Evolutionary conservation across 306 rosid genomes (phyloP).

Genomic region (Biancaea sappan): DNA sequence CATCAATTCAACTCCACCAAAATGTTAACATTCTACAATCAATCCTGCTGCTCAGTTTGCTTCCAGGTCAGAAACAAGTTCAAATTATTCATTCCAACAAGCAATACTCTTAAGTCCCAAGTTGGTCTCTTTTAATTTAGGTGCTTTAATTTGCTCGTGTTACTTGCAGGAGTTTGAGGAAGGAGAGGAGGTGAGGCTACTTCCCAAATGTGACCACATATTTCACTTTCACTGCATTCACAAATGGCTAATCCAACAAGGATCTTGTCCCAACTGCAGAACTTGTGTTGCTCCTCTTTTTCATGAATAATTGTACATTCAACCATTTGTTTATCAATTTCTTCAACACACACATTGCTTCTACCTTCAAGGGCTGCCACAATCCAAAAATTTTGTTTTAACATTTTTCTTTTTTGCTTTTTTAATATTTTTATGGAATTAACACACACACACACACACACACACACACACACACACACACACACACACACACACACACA

Average conservation of each 20-base stretch:
- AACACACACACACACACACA: too few relatives aligned
- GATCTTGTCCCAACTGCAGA: slow-evolving; percentile 52
- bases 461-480: too few relatives aligned
- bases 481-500: too few relatives aligned
- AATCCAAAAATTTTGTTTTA: too few relatives aligned
- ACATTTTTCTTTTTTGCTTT: too few relatives aligned
- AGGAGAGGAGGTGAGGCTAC: slow-evolving; percentile 44
- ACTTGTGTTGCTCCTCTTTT: slow-evolving; percentile 32
- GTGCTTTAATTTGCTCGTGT: not conserved
- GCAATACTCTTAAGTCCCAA: too few relatives aligned
- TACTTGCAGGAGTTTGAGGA: slow-evolving; percentile 48
- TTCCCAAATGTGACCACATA: slow-evolving; percentile 46
- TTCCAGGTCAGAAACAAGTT: slow-evolving; percentile 42
- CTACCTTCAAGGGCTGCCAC: too few relatives aligned
- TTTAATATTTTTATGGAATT: too few relatives aligned
- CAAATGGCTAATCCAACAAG: slow-evolving; percentile 47
- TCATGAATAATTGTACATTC: too few relatives aligned
- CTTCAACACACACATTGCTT: too few relatives aligned
- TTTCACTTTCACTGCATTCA: slow-evolving; percentile 51
- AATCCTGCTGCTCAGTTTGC: slow-evolving; percentile 49
- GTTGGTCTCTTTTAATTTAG: too few relatives aligned
- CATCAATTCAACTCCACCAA: slow-evolving; percentile 33
- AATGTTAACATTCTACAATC: slow-evolving; percentile 19
- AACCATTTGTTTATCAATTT: not conserved
- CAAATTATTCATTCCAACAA: not conserved